Evolutionary conservation across 192 early-diverging fungal species (phyloP), one percentile per base, ranked within the genome.

Genomic region (Podila epicladia): DNA sequence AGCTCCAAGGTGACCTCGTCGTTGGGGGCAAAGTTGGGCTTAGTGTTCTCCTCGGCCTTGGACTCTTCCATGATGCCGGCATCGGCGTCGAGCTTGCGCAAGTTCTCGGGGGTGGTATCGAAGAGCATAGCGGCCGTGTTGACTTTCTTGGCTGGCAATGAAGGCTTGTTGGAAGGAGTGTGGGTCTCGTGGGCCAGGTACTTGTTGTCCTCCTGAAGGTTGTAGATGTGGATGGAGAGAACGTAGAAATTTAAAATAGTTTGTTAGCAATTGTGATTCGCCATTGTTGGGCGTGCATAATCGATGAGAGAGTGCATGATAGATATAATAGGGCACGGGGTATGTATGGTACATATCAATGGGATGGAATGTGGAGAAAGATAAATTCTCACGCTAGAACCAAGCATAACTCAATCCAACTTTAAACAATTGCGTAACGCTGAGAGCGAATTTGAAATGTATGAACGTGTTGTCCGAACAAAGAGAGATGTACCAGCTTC

Each of bases 1-100:
- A 95, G 82, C 70, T 96, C 94, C 6, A 65, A 72, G 11, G 73
- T 74, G 57, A 74, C 51, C 62, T 84, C 75, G 53, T 74, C 70
- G 50, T 74, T 79, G 50, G 73, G 67, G 2, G 75, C 72, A 67
- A 82, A 74, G 65, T 75, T 82, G 24, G 80, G 80, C 65, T 74
- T 82, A n/a, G 80, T 71, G 59, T 67, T 73, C 62, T 80, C 77
- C 26, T 80, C 77, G 8, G 62, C 65, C 61, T 80, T 80, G 62
- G 77, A 53, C 31, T 80, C 77, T 17, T 80, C 77, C 61, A 80
- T 55, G 70, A 80, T 53, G 11, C 77, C 77, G 1, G 77, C 77
- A 22, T 73, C 71, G 31, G 71, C 70, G 29, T 80, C 77, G 28
- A 80, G 71, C 55, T 73, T 80, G 66, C 77, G 77, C 22, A 80